Conservation (phyloP, 2,329 filamentous ascomycete genomes). For the Bipolaris oryzae region DNA sequence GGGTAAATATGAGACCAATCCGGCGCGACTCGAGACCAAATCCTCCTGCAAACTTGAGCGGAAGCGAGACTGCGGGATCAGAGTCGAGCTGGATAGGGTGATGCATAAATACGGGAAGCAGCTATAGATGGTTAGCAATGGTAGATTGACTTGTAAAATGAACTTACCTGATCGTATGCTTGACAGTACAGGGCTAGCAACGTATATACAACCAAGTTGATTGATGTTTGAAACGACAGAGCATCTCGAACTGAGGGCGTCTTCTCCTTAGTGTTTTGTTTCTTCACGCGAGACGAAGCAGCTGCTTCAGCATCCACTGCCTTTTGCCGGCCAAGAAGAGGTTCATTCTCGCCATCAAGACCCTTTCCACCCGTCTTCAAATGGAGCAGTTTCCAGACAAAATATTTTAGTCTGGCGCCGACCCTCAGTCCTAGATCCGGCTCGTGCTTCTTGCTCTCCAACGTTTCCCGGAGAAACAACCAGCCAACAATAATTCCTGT, state of each 20-base stretch:
- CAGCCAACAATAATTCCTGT: constrained; percentile 74
- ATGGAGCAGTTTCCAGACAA: constrained; percentile 29
- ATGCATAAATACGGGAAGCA: constrained; percentile 87
- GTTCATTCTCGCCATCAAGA: constrained; percentile 32
- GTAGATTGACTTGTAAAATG: background rate
- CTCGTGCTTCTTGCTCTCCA: constrained; percentile 70
- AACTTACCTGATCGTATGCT: constrained; percentile 73
- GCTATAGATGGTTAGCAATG: constrained; percentile 34
- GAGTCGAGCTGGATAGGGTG: constrained; percentile 63
- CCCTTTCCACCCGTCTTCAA: constrained; percentile 17
- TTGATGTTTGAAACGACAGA: constrained; percentile 73
- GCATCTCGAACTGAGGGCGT: constrained; percentile 63
- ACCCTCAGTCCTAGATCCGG: constrained; percentile 77
- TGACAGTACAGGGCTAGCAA: constrained; percentile 82
- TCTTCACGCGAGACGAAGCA: constrained; percentile 2
- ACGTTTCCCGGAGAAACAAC: constrained; percentile 85
- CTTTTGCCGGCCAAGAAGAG: constrained; percentile 37
- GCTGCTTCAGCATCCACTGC: constrained; percentile 22
- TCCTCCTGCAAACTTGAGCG: constrained; percentile 82
- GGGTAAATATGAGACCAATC: constrained; percentile 85
- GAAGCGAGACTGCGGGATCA: constrained; percentile 65
- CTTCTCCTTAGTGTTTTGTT: constrained; percentile 17
- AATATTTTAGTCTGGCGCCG: constrained; percentile 66
- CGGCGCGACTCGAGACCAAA: constrained; percentile 74
- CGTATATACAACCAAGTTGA: constrained; percentile 79